Evolutionary conservation across 2,329 filamentous ascomycete species (phyloP), one percentile per base, ranked within the genome.

Genomic region (Rhynchosporium secalis): DNA sequence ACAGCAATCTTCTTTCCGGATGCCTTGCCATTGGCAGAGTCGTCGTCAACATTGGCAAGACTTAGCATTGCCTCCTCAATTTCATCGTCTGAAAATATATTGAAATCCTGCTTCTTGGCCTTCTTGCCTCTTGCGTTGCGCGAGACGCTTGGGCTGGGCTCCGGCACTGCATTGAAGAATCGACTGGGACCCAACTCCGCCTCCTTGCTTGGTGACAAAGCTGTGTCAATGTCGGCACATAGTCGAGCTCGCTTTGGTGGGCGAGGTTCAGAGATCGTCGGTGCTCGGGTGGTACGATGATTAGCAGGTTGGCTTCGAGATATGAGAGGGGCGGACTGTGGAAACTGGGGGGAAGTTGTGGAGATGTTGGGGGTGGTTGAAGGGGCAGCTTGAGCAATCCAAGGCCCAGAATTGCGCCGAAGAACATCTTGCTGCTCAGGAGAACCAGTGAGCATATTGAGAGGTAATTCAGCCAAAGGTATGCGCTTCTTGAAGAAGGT

Each of bases 391-490:
- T 78, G 80, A 33, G 83, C 78, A 55, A 79, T 77, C 86, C 85
- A 88, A 12, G 82, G 80, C 28, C 72, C 77, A 56, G 77, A 76
- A 70, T 86, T 81, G 47, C 80, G 77, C 63, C 83, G 77, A 29
- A 89, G 74, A 10, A 87, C 73, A 31, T 78, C 78, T 72, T 85
- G 83, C 70, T 89, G 87, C 68, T 81, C 87, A 26, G 86, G 86
- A 8, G 87, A 88, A 28, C 84, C 85, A 0, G 84, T 86, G 71
- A 90, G 86, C 64, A 78, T 81, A 70, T 90, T 90, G 0, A 85
- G 83, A 71, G 89, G 86, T 28, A 90, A 76, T 71, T 90, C 87
- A 26, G 84, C 85, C 61, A 90, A 77, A 10, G 87, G 87, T 40
- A 79, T 81, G 3, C 87, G 82, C 69, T 81, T 85, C 62, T 83